Percentiles rank a stretch among this genome's conserved stretches.
Evolutionary conservation across 192 early-diverging fungal genomes (phyloP).

Genomic region (Entrophospora sp.): DNA sequence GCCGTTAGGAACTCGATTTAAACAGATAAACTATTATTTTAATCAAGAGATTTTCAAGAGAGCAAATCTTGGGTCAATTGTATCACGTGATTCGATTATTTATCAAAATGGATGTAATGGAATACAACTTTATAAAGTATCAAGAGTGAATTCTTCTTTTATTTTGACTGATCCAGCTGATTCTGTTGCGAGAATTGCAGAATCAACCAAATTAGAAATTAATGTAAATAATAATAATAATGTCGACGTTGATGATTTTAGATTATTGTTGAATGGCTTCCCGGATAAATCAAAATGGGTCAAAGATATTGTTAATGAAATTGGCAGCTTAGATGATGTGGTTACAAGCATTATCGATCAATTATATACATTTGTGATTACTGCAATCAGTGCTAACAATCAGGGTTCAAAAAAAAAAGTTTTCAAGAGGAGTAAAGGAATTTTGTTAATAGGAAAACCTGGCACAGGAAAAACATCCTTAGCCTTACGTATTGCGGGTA

Average conservation of each 20-base stretch:
- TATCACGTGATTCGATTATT: neutral
- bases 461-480: constrained; percentile 45
- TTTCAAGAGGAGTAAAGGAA: constrained; percentile 26
- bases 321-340: constrained; percentile 32
- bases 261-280: too few relatives aligned
- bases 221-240: too few relatives aligned
- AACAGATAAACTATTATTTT: neutral
- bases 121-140: neutral
- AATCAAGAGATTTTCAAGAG: neutral
- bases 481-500: constrained; percentile 32
- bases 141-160: too few relatives aligned
- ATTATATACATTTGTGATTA: constrained; percentile 20
- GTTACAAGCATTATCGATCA: constrained; percentile 23
- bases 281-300: neutral
- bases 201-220: neutral
- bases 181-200: neutral
- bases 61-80: neutral
- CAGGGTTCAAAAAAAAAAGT: too few relatives aligned
- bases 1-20: too few relatives aligned
- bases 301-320: neutral
- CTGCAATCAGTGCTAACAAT: neutral
- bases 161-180: neutral
- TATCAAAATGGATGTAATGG: neutral
- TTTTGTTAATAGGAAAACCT: constrained; percentile 39
- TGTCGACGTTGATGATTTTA: too few relatives aligned